Evolutionary conservation across 1,139 yeast genomes (phyloP), one percentile per base, ranked within the genome.

Genomic region (Debaryomyces subglobosus): DNA sequence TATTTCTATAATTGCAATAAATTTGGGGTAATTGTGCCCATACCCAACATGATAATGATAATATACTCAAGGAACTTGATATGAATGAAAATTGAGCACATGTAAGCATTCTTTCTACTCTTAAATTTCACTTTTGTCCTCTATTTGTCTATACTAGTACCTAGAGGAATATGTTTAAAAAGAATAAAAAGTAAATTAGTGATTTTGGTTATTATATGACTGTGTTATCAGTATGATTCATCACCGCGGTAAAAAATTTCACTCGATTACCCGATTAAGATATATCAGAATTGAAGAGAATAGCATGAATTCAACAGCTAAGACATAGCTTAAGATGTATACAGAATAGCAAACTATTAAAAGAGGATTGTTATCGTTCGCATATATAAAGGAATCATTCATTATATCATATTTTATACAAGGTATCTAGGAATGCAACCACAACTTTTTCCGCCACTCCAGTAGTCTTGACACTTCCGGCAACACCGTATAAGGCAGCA

Each of bases 401-500:
- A 18, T 18, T 21, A n/a, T 21, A 43, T 20, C 33, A 67, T 15
- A 68, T 57, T 55, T 86, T 85, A 64, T 89, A 94, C 45, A 94
- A 64, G 12, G 89, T 77, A 64, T 94, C 96, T 44, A 92, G 69
- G 62, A 91, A 94, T 0, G 87, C 94, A 23, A 81, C 86, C 44
- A 92, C 86, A 23, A 92, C 68, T 49, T 79, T 75, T 52, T 87
- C 96, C 3, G 92, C 97, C n/a, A 94, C 84, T 1, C 96, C 95
- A 0, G 84, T 79, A 0, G 97, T 89, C 50, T 81, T 74, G 30
- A 94, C 82, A 60, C 94, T 88, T 5, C 97, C 97, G 0, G 98
- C 98, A 43, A 92, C 96, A 55, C 99, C 98, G 62, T 94, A 94
- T 46, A 94, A 64, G 1, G 95, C 96, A 18, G 96, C 94, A 2